These are phyloP conservation scores for Sclerotinia borealis DNA, from an alignment of 2,329 filamentous ascomycete species.

Conservation along the genomic window DNA sequence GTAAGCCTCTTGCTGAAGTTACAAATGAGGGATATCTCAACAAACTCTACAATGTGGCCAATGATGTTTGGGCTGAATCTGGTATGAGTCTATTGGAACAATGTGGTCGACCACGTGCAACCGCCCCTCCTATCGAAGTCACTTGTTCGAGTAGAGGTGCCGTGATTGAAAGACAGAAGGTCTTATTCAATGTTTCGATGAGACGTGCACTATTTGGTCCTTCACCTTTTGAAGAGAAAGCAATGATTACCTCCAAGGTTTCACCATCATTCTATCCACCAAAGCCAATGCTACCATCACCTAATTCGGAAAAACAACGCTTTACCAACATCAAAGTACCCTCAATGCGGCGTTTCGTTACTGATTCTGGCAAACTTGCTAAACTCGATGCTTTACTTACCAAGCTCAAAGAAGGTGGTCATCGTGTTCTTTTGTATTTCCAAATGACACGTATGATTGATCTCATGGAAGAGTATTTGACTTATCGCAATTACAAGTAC, in stretches of 20 bases:
- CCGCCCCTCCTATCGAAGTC: constrained; percentile 81
- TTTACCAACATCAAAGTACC: constrained; percentile 91
- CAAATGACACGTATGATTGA: constrained; percentile 99
- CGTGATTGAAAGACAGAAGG: constrained; percentile 59
- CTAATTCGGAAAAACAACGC: constrained; percentile 72
- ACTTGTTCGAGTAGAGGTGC: constrained; percentile 63
- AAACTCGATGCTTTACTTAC: constrained; percentile 82
- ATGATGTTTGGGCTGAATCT: constrained; percentile 56
- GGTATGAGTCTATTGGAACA: constrained; percentile 76
- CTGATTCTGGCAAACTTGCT: constrained; percentile 92
- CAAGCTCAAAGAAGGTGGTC: constrained; percentile 83
- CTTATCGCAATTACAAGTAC: constrained; percentile 98
- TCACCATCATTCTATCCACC: constrained; percentile 59
- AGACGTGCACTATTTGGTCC: constrained; percentile 70
- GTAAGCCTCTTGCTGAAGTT: constrained; percentile 60
- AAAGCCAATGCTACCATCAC: constrained; percentile 63
- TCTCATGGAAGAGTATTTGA: constrained; percentile 97
- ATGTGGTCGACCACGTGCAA: constrained; percentile 69
- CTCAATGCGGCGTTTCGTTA: constrained; percentile 96
- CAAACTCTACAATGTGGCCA: constrained; percentile 73
- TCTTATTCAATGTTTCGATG: constrained; percentile 72
- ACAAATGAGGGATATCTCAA: constrained; percentile 66
- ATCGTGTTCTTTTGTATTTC: constrained; percentile 96
- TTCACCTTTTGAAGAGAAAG: constrained; percentile 59
- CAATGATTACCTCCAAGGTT: constrained; percentile 67